A percentile compares a stretch with the other conserved stretches of the same genome.
Evolutionary conservation across 179 eudicot species (phyloP).

Genomic region (Corrigiola litoralis): DNA sequence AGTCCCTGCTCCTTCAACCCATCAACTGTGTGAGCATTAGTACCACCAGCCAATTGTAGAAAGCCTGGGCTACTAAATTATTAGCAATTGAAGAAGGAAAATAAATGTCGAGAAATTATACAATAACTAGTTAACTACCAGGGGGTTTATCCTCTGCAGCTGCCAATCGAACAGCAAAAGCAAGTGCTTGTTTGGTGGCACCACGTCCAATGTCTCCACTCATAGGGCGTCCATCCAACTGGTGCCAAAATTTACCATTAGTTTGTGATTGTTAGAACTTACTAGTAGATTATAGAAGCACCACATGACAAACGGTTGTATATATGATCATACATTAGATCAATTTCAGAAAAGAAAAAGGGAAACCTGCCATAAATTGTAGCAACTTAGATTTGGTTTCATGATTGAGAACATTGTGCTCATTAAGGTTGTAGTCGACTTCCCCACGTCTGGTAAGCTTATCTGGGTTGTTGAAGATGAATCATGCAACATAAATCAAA

Average conservation of each 20-base stretch:
- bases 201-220: constrained; percentile 97
- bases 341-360: neutral
- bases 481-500: neutral
- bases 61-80: constrained; percentile 43
- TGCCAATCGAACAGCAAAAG: constrained; percentile 64
- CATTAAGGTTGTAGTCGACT: constrained; percentile 49
- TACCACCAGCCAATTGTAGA: constrained; percentile 95
- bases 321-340: neutral
- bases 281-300: neutral
- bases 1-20: constrained; percentile 60
- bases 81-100: neutral
- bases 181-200: constrained; percentile 70
- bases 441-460: constrained; percentile 70
- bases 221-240: constrained; percentile 98
- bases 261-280: neutral
- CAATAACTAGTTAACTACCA: constrained; percentile 25
- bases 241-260: neutral
- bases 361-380: constrained; percentile 85
- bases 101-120: neutral
- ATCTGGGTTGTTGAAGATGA: constrained; percentile 41
- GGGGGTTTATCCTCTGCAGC: constrained; percentile 60
- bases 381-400: constrained; percentile 49
- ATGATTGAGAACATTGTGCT: constrained; percentile 56
- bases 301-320: neutral
- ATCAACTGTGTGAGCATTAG: constrained; percentile 82